A percentile compares a stretch with the other conserved stretches of the same genome.
These are phyloP conservation scores for Eutypa lata DNA, from an alignment of 2,329 filamentous ascomycete genomes.

Conservation along the genomic window DNA sequence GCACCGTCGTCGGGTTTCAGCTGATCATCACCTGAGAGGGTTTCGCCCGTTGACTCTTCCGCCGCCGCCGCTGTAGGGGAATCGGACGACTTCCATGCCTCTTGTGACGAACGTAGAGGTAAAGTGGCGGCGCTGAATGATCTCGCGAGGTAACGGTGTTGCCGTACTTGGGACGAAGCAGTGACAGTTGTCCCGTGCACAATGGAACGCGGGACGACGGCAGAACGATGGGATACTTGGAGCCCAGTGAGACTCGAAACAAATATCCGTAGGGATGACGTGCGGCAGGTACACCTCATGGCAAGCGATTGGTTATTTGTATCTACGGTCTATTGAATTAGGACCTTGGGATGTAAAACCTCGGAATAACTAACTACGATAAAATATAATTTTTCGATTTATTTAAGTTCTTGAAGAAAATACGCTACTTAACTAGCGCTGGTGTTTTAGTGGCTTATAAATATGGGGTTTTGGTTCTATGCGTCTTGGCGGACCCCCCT, in stretches of 20 bases:
- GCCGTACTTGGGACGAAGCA: conserved; percentile 7
- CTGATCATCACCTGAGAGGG: not conserved
- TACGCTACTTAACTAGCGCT: no score
- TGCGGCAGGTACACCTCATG: conserved; percentile 50
- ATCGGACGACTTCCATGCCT: not conserved
- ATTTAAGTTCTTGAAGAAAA: no score
- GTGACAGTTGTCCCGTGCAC: conserved; percentile 9
- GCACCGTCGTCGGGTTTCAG: conserved; percentile 2
- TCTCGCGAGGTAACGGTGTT: conserved; percentile 7
- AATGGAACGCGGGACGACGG: conserved; percentile 7
- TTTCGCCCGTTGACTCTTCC: not conserved
- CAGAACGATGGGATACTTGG: conserved; percentile 15
- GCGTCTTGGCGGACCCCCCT: no score
- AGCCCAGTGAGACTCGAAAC: conserved; percentile 39
- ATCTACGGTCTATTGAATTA: no score
- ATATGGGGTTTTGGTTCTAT: no score
- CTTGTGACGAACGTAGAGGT: conserved; percentile 11
- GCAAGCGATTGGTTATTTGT: conserved; percentile 3
- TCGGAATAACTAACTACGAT: no score
- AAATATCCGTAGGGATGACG: conserved; percentile 44
- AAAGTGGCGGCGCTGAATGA: conserved; percentile 19
- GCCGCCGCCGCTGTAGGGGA: not conserved
- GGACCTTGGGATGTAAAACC: no score
- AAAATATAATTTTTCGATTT: no score
- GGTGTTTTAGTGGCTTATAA: no score